Conservation (phyloP, 495 filamentous ascomycete genomes). For the Lentithecium fluviatile region DNA sequence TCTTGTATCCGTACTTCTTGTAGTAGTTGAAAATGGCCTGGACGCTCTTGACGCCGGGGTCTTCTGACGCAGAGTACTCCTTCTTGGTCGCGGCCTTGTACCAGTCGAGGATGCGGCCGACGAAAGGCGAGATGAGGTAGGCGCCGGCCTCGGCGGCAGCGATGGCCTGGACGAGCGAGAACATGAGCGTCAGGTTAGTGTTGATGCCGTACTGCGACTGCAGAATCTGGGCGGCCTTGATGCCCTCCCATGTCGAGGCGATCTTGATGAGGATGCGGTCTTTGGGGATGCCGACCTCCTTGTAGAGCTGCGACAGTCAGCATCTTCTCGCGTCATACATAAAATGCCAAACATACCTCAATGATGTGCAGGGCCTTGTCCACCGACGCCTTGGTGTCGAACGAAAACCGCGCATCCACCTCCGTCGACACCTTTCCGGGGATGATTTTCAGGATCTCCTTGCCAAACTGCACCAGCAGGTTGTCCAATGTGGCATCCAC, state of each 20-base stretch:
- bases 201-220: conserved; percentile 93
- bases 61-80: conserved; percentile 81
- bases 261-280: conserved; percentile 90
- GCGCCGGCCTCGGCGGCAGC: conserved; percentile 94
- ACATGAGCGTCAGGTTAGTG: conserved; percentile 99
- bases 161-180: conserved; percentile 93
- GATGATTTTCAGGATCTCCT: conserved; percentile 93
- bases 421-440: conserved; percentile 98
- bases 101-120: conserved; percentile 99
- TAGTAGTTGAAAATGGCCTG: conserved; percentile 99
- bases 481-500: conserved; percentile 60
- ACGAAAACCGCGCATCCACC: conserved; percentile 95
- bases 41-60: conserved; percentile 96
- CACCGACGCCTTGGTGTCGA: conserved; percentile 87
- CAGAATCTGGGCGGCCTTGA: conserved; percentile 93
- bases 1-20: conserved; percentile 99
- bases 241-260: conserved; percentile 92
- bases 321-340: not conserved
- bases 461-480: conserved; percentile 96
- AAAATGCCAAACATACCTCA: conserved; percentile 58
- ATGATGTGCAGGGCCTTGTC: conserved; percentile 98
- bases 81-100: conserved; percentile 96
- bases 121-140: conserved; percentile 99
- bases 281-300: conserved; percentile 85
- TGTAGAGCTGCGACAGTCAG: conserved; percentile 69